phyloP scores from a whole-genome alignment of 805 yeast genomes.

The Lipomyces anomalus region DNA sequence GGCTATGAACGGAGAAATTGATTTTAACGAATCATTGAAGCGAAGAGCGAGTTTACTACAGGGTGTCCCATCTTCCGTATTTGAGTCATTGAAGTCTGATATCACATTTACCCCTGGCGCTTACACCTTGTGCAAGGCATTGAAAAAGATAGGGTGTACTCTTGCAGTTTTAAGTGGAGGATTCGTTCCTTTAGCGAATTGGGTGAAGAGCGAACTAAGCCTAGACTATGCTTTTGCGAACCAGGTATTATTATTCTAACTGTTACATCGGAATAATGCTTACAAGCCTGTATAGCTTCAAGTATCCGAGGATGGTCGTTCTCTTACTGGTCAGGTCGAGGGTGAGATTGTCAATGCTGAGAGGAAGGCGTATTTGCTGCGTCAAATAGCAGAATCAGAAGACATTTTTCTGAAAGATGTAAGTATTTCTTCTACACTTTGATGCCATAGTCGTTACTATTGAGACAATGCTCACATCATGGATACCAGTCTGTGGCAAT shows the following conservation, averaged over 20 bases:
- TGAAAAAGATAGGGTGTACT: constrained; percentile 57
- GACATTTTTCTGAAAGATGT: constrained; percentile 41
- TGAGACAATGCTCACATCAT: constrained; percentile 3
- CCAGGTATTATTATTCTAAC: constrained; percentile 22
- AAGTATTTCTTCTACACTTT: not conserved
- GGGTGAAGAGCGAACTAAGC: constrained; percentile 59
- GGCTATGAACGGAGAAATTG: constrained; percentile 97
- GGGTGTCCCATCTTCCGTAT: constrained; percentile 73
- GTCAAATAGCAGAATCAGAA: constrained; percentile 53
- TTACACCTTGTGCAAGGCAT: constrained; percentile 54
- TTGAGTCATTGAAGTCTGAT: constrained; percentile 70
- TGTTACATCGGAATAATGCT: not conserved
- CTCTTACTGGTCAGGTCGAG: constrained; percentile 65
- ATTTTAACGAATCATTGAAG: constrained; percentile 73
- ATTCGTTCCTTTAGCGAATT: constrained; percentile 78
- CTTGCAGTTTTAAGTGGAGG: constrained; percentile 94
- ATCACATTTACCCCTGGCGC: constrained; percentile 84
- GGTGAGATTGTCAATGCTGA: constrained; percentile 86
- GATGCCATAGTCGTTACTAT: not conserved
- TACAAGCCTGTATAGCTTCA: constrained; percentile 31
- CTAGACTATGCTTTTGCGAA: constrained; percentile 91
- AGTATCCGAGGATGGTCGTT: constrained; percentile 37
- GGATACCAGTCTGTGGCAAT: constrained; percentile 20
- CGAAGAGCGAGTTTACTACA: constrained; percentile 72
- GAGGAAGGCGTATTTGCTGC: constrained; percentile 68